phyloP scores from a whole-genome alignment of 306 rosid genomes.

The Luffa acutangula region DNA sequence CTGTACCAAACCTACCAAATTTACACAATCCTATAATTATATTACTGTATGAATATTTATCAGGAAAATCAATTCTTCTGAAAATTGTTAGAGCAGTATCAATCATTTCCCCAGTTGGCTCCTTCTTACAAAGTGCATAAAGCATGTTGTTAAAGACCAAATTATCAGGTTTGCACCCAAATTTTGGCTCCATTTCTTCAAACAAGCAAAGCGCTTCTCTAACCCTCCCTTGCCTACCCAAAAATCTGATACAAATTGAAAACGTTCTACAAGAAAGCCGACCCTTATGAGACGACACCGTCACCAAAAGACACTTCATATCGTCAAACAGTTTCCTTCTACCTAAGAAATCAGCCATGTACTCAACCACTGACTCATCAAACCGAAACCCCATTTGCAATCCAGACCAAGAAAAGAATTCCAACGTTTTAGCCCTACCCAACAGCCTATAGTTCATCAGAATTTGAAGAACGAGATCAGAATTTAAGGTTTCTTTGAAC shows the following conservation, averaged over 20 bases:
- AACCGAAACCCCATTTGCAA: slow-evolving; percentile 43
- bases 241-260: slow-evolving; percentile 55
- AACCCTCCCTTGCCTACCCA: slow-evolving; percentile 62
- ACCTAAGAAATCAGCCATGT: slow-evolving; percentile 63
- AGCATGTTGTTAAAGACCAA: slow-evolving; percentile 56
- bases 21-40: slow-evolving; percentile 59
- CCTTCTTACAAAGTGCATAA: slow-evolving; percentile 62
- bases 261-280: slow-evolving; percentile 35
- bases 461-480: slow-evolving; percentile 42
- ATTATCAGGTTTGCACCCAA: slow-evolving; percentile 56
- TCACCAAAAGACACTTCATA: slow-evolving; percentile 47
- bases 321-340: slow-evolving; percentile 74
- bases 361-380: slow-evolving; percentile 48
- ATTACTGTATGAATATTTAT: slow-evolving; percentile 57
- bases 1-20: slow-evolving; percentile 39
- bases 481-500: slow-evolving; percentile 23
- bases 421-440: slow-evolving; percentile 52
- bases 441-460: slow-evolving; percentile 42
- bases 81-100: slow-evolving; percentile 42
- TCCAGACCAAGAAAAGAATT: slow-evolving; percentile 63
- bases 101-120: slow-evolving; percentile 40
- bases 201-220: slow-evolving; percentile 50
- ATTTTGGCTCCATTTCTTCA: slow-evolving; percentile 44
- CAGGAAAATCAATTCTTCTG: slow-evolving; percentile 42
- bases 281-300: slow-evolving; percentile 33